Base-by-base conservation (phyloP, 140 eudicot genomes). In the Anethum foeniculum region DNA sequence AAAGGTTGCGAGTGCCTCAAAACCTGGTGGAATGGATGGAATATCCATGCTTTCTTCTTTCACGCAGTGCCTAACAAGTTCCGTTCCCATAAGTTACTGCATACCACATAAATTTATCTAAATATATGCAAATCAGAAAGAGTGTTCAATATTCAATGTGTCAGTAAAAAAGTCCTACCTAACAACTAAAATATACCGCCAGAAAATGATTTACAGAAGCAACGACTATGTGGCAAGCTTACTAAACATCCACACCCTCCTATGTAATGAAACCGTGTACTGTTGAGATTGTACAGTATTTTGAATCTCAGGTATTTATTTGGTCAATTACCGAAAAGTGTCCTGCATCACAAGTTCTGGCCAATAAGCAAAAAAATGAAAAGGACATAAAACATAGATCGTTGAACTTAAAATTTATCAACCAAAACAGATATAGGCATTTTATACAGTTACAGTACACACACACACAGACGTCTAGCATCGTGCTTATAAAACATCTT, bases 1-100 rank as follows among this genome's bases (percentile, higher is more conserved):
- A 85, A 92, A 86, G 58, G 97, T 86, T 10, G 92, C 82, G 54
- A 89, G 80, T 15, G 97, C 87, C 93, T 92, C 97, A 68, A 95
- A 95, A 79, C 97, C 97, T 47, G 99, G 97, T 75, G 99, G 99
- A 82, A 95, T 86, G 19, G 89, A 83, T 34, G 97, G 87, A 80
- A 89, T 86, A 44, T 92, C 97, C 89, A 90, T 81, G 82, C 75
- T 89, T 52, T 90, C 97, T 77, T 90, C 97, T 88, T 92, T 89
- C 5, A 90, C 87, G 65, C 90, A 85, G 86, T 80, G 86, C 79
- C 92, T 88, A 49, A 89, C 83, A 82, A 94, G 91, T 88, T 90
- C 93, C 2, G 94, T 90, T 77, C 94, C 96, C 96, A 92, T 94
- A 80, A 79, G 77, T 25, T 28, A 34, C 73, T 79, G 58, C 41